Conservation (phyloP, 257 asterid species). For the Nicotiana sylvestris region DNA sequence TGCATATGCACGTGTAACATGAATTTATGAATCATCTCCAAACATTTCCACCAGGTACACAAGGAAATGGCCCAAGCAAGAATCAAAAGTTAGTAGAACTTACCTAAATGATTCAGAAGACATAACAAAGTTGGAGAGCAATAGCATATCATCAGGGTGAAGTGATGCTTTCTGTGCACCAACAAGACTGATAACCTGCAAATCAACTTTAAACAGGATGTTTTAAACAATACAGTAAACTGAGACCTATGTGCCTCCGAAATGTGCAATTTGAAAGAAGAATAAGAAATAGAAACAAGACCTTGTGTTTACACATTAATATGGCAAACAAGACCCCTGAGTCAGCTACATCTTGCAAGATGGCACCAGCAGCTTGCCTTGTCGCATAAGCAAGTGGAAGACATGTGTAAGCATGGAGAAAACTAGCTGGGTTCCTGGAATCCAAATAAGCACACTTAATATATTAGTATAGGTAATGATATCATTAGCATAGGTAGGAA, state of each 20-base stretch:
- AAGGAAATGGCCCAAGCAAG: conserved; percentile 1
- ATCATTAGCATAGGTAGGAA: conserved; percentile 7
- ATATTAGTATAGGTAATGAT: neutral
- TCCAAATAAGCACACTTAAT: conserved; percentile 8
- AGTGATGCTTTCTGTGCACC: conserved; percentile 93
- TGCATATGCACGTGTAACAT: neutral
- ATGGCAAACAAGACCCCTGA: conserved; percentile 90
- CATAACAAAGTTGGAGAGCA: conserved; percentile 85
- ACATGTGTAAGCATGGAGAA: conserved; percentile 95
- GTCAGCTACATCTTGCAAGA: conserved; percentile 88
- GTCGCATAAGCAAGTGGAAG: conserved; percentile 82
- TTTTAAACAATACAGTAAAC: conserved; percentile 6
- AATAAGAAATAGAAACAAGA: conserved; percentile 28
- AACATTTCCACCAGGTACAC: neutral
- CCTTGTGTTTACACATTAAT: conserved; percentile 96
- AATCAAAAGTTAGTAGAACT: conserved; percentile 12
- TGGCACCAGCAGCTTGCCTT: conserved; percentile 93
- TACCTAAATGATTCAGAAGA: conserved; percentile 96
- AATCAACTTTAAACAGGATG: conserved; percentile 25
- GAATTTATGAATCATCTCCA: neutral
- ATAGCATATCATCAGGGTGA: conserved; percentile 89
- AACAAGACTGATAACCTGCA: conserved; percentile 94
- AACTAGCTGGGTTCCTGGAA: conserved; percentile 91
- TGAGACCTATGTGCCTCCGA: neutral
- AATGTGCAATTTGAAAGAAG: conserved; percentile 4